Evolutionary conservation across 176 grass and related monocot species (phyloP), one percentile per base, ranked within the genome.

Genomic region (Phyllostachys edulis): DNA sequence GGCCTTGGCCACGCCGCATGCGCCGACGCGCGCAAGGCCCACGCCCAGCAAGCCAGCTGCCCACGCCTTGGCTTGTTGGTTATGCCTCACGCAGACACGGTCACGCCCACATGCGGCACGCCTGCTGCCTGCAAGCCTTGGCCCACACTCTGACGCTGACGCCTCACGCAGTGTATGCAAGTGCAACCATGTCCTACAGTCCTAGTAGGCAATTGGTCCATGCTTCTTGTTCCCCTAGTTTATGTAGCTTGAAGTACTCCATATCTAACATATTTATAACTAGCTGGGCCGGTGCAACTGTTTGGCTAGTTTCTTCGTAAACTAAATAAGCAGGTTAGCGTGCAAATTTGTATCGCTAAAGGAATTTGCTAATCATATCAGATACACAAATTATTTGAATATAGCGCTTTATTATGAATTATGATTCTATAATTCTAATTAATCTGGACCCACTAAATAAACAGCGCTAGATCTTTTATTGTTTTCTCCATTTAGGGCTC

Each of bases 101-200:
- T n/a, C n/a, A n/a, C n/a, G n/a, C n/a, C n/a, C n/a, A n/a, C n/a
- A n/a, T n/a, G n/a, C n/a, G n/a, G n/a, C n/a, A n/a, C n/a, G n/a
- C n/a, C n/a, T n/a, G n/a, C n/a, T n/a, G n/a, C n/a, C n/a, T n/a
- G n/a, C n/a, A n/a, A n/a, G n/a, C n/a, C n/a, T n/a, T n/a, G n/a
- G n/a, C n/a, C n/a, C n/a, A n/a, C n/a, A n/a, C n/a, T n/a, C n/a
- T n/a, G n/a, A n/a, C n/a, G n/a, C n/a, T n/a, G n/a, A n/a, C n/a
- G n/a, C n/a, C n/a, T n/a, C n/a, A n/a, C n/a, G n/a, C n/a, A n/a
- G n/a, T n/a, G n/a, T n/a, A n/a, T 69, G 87, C 81, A 45, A 78
- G 44, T 23, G 65, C 62, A 81, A 66, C 78, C 66, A 72, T 86
- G 66, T 14, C 66, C 64, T 90, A 86, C 63, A 65, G 57, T 75